A percentile compares a stretch with the other conserved stretches of the same genome.
These are phyloP conservation scores for Penicillium desertorum DNA, from an alignment of 495 filamentous ascomycete species.

Conservation along the genomic window DNA sequence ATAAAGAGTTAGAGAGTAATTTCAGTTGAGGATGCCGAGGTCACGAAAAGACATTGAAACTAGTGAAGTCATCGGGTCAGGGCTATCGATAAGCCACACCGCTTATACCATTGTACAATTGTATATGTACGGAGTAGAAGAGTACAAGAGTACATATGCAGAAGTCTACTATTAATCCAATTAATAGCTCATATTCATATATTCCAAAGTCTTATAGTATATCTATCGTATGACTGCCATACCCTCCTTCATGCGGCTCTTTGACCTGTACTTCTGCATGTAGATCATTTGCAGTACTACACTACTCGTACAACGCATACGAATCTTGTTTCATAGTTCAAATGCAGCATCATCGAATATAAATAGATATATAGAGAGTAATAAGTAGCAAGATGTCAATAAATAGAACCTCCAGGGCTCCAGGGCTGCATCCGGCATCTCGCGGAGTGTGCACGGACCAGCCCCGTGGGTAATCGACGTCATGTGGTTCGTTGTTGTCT, in stretches of 20 bases:
- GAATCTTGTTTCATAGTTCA: not conserved
- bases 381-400: not conserved
- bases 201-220: not conserved
- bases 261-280: not conserved
- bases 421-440: constrained; percentile 25
- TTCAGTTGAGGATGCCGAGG: not conserved
- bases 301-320: not conserved
- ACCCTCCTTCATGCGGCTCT: not conserved
- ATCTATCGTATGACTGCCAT: not conserved
- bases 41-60: constrained; percentile 1
- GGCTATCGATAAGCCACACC: constrained; percentile 21
- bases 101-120: not conserved
- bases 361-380: not conserved
- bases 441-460: constrained; percentile 23
- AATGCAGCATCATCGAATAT: not conserved
- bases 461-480: constrained; percentile 25
- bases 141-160: no score
- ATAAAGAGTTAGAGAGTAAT: not conserved
- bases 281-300: not conserved
- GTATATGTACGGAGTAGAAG: not conserved
- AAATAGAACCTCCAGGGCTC: constrained; percentile 5
- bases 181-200: no score
- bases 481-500: constrained; percentile 16
- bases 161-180: no score
- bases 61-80: constrained; percentile 24